These are phyloP conservation scores for Didymella arachidicola DNA, from an alignment of 2,329 filamentous ascomycete species.

Conservation along the genomic window DNA sequence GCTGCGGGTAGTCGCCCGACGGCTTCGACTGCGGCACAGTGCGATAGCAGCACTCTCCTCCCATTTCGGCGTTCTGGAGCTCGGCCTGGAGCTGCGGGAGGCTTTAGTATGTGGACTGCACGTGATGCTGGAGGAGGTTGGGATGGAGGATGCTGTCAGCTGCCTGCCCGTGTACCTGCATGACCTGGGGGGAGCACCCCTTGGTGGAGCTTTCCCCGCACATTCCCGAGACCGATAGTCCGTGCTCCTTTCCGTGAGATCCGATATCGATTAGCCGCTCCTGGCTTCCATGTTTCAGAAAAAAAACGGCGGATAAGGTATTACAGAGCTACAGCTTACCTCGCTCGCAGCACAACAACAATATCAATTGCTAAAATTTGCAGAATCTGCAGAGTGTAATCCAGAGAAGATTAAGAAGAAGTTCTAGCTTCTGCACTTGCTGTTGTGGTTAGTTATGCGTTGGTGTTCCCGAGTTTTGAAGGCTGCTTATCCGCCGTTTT, in stretches of 20 bases:
- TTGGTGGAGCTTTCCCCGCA: conserved; percentile 16
- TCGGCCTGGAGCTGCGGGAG: background rate
- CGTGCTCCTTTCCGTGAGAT: background rate
- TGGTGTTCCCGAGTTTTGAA: too few species aligned
- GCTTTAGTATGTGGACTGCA: background rate
- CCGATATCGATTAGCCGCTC: conserved; percentile 11
- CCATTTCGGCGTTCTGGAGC: conserved; percentile 33
- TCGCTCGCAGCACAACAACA: too few species aligned
- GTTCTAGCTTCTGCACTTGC: too few species aligned
- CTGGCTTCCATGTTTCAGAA: too few species aligned
- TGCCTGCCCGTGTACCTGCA: conserved; percentile 18
- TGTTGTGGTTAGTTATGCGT: too few species aligned
- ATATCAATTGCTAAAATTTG: too few species aligned
- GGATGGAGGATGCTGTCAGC: conserved; percentile 15
- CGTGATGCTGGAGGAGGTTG: conserved; percentile 1
- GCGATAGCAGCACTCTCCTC: conserved; percentile 44
- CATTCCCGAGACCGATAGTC: background rate
- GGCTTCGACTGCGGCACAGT: conserved; percentile 34
- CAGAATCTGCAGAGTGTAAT: too few species aligned
- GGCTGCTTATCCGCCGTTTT: too few species aligned
- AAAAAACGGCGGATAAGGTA: too few species aligned
- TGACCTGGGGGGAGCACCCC: conserved; percentile 4
- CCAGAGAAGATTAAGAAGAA: too few species aligned
- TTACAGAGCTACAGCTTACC: too few species aligned
- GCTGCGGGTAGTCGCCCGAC: conserved; percentile 39